A percentile compares a stretch with the other conserved stretches of the same genome.
phyloP scores from a whole-genome alignment of 1,284 basidiomycete genomes.

The Cutaneotrichosporon sp. region DNA sequence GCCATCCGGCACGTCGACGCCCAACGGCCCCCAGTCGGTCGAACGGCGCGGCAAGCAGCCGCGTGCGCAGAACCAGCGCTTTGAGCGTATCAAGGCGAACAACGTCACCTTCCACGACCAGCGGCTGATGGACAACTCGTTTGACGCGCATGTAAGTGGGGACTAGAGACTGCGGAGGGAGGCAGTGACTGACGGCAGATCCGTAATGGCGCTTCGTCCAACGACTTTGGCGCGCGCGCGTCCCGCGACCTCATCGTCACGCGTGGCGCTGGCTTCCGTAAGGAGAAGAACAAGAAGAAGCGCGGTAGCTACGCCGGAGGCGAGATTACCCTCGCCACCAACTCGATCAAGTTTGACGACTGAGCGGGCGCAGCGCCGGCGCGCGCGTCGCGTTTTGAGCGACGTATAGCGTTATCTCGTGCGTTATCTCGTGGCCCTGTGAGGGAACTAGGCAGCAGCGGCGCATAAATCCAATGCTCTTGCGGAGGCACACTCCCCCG shows the following conservation, averaged over 20 bases:
- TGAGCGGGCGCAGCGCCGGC: constrained; percentile 11
- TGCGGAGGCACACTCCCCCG: too few relatives aligned
- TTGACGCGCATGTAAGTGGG: constrained; percentile 65
- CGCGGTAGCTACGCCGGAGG: constrained; percentile 85
- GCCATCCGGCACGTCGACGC: constrained; percentile 17
- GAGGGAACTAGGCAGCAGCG: too few relatives aligned
- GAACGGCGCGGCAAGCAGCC: not conserved
- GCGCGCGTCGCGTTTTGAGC: not conserved
- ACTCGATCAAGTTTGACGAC: constrained; percentile 74
- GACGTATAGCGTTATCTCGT: too few relatives aligned
- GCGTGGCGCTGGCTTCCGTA: constrained; percentile 87
- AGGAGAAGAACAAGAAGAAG: constrained; percentile 99
- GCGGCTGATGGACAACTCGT: constrained; percentile 72
- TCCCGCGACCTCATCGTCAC: constrained; percentile 85
- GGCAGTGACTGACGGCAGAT: constrained; percentile 47
- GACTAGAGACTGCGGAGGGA: not conserved
- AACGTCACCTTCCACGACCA: constrained; percentile 57
- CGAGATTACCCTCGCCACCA: constrained; percentile 79
- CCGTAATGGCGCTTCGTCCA: constrained; percentile 52
- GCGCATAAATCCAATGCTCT: too few relatives aligned
- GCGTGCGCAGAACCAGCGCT: constrained; percentile 53
- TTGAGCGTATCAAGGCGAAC: constrained; percentile 74
- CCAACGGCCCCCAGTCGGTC: constrained; percentile 6
- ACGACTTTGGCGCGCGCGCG: constrained; percentile 85
- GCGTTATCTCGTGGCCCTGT: too few relatives aligned